Evolutionary conservation across 2,329 filamentous ascomycete genomes (phyloP), one percentile per base, ranked within the genome.

Genomic region (Cladosporium austrohemisphaericum): DNA sequence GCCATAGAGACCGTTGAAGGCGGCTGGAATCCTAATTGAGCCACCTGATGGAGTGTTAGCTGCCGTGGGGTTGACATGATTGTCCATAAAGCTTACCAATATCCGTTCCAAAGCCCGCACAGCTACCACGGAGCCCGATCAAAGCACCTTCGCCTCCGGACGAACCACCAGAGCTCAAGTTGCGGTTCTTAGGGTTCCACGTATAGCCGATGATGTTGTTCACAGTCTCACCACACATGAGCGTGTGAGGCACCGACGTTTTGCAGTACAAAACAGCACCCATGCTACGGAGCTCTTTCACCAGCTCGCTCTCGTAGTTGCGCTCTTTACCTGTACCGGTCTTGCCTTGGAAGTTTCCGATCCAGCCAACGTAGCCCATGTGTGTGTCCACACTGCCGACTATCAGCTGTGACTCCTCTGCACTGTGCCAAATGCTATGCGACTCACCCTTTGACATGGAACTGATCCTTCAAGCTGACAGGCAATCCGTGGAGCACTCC

Each of bases 351-450:
- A 82, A 78, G 0, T 77, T 78, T 5, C 76, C 77, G n/a, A 84
- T 77, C 75, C 80, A 82, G n/a, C 81, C 79, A 19, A 84, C 71
- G 58, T 84, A 85, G 10, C 80, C 81, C 70, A 83, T 65, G 1
- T 67, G 67, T 28, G 69, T 73, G 45, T 73, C 70, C 41, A 69
- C 67, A 9, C 44, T 47, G 33, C 18, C 13, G 16, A 6, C 5
- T 9, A n/a, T 49, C 20, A 44, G 41, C 72, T 84, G 68, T 1
- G 65, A 65, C 26, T 70, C 75, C 46, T 75, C 72, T 23, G 72
- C 69, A n/a, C 3, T n/a, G 20, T 9, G 9, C n/a, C 5, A 2
- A 8, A 32, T 7, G 9, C 14, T 32, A 1, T 43, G 8, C 19
- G 18, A 47, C 44, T 36, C 26, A 47, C 44, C 67, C 71, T 45